Conservation (phyloP, 148 eudicot genomes). For the Gaultheria prostrata region DNA sequence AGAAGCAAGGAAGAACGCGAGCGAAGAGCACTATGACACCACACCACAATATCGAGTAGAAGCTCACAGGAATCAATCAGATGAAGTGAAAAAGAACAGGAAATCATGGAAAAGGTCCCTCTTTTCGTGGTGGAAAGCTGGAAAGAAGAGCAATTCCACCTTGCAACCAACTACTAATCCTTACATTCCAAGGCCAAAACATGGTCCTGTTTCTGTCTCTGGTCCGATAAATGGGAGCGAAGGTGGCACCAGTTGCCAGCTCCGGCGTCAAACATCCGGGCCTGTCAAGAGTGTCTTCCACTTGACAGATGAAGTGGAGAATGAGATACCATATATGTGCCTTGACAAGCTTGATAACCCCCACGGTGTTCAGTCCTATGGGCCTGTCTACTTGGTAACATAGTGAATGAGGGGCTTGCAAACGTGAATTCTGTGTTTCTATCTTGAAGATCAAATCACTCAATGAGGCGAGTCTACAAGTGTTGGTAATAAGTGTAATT, state of each 20-base stretch:
- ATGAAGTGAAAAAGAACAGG: constrained; percentile 25
- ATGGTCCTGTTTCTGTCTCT: constrained; percentile 24
- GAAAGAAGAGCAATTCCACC: constrained; percentile 27
- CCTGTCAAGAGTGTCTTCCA: constrained; percentile 28
- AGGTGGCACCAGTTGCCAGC: constrained; percentile 10
- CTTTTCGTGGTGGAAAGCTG: constrained; percentile 35
- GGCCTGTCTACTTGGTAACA: constrained; percentile 51
- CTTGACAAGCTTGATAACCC: constrained; percentile 29
- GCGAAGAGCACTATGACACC: constrained; percentile 5
- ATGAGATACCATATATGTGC: constrained; percentile 31
- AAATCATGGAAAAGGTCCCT: constrained; percentile 42
- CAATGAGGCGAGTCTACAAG: background rate
- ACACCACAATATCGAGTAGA: background rate
- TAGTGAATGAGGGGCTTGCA: constrained; percentile 13
- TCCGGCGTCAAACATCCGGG: constrained; percentile 29
- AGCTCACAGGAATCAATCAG: constrained; percentile 3
- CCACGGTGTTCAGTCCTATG: constrained; percentile 30
- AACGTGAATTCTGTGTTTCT: background rate
- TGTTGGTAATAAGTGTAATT: background rate
- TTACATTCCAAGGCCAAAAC: constrained; percentile 13
- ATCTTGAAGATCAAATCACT: background rate
- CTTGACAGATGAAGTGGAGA: constrained; percentile 20
- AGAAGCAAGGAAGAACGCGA: constrained; percentile 34
- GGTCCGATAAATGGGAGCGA: constrained; percentile 24
- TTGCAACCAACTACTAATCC: constrained; percentile 6